phyloP scores from a whole-genome alignment of 2,329 filamentous ascomycete species.

The Zalaria obscura region DNA sequence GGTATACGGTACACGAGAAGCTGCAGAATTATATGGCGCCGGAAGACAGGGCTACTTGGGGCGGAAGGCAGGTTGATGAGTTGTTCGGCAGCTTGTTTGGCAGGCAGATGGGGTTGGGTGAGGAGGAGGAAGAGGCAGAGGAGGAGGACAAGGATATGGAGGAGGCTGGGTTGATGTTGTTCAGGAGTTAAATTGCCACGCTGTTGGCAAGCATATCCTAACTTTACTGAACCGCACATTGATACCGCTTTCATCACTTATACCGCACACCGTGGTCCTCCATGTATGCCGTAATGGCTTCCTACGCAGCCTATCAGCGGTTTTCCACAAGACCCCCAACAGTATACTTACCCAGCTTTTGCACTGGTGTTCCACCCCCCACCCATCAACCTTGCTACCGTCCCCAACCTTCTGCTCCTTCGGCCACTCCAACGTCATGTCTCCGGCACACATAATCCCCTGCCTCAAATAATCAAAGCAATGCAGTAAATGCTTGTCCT shows the following conservation, averaged over 20 bases:
- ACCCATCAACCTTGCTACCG: constrained; percentile 15
- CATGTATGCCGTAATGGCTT: background rate
- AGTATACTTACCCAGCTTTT: constrained; percentile 12
- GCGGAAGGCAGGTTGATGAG: constrained; percentile 60
- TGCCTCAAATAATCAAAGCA: constrained; percentile 18
- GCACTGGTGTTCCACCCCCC: constrained; percentile 17
- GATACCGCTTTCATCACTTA: no score
- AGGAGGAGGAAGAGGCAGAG: constrained; percentile 22
- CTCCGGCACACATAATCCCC: constrained; percentile 13
- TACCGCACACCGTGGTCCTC: background rate
- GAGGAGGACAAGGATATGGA: constrained; percentile 15
- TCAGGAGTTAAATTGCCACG: constrained; percentile 8
- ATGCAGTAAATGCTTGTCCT: constrained; percentile 9
- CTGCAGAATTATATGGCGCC: constrained; percentile 96
- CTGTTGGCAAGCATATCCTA: no score
- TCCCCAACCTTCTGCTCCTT: constrained; percentile 13
- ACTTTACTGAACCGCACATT: no score
- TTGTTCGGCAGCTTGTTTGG: constrained; percentile 38
- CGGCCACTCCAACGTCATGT: constrained; percentile 18
- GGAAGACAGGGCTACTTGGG: constrained; percentile 70
- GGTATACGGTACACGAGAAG: constrained; percentile 93
- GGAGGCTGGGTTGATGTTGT: constrained; percentile 17
- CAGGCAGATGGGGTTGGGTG: constrained; percentile 26
- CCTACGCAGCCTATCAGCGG: background rate
- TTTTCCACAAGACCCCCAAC: background rate